phyloP scores from a whole-genome alignment of 2,329 filamentous ascomycete genomes.

The Clarireedia paspali region DNA sequence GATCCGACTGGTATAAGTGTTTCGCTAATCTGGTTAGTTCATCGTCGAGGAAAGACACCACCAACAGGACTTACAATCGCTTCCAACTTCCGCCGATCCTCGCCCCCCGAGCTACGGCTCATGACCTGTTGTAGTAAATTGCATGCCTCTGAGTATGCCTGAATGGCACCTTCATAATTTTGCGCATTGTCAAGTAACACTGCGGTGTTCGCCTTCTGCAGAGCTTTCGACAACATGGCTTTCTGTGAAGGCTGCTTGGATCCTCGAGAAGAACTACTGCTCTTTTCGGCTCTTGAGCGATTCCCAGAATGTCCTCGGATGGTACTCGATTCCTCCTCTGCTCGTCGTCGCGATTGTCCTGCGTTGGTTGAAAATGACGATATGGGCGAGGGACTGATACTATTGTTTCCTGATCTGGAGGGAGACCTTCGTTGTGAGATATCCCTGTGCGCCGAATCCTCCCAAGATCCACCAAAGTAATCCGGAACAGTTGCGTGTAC shows the following conservation, averaged over 20 bases:
- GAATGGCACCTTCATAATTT: conserved; percentile 84
- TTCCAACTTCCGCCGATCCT: conserved; percentile 85
- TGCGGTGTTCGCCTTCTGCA: conserved; percentile 92
- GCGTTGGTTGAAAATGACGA: conserved; percentile 10
- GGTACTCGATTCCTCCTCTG: conserved; percentile 11
- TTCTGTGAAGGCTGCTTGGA: conserved; percentile 66
- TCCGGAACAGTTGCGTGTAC: conserved; percentile 25
- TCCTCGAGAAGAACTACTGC: conserved; percentile 32
- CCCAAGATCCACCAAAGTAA: conserved; percentile 27
- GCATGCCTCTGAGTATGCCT: conserved; percentile 88
- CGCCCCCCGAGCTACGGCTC: conserved; percentile 71
- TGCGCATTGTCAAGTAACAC: conserved; percentile 94
- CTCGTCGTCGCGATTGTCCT: conserved; percentile 4
- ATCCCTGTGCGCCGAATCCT: conserved; percentile 20
- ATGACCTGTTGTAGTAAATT: conserved; percentile 82
- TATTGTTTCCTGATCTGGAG: conserved; percentile 17
- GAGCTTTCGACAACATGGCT: conserved; percentile 89
- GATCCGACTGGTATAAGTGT: conserved; percentile 85
- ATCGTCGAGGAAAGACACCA: neutral
- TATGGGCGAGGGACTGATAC: conserved; percentile 16
- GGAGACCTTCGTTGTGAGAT: conserved; percentile 19
- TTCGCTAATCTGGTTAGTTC: conserved; percentile 47
- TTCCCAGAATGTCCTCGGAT: conserved; percentile 36
- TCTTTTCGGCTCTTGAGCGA: conserved; percentile 39
- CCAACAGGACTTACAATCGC: conserved; percentile 67